Percentiles rank a stretch among this genome's conserved stretches.
phyloP scores from a whole-genome alignment of 257 asterid species.

The Lavandula angustifolia region DNA sequence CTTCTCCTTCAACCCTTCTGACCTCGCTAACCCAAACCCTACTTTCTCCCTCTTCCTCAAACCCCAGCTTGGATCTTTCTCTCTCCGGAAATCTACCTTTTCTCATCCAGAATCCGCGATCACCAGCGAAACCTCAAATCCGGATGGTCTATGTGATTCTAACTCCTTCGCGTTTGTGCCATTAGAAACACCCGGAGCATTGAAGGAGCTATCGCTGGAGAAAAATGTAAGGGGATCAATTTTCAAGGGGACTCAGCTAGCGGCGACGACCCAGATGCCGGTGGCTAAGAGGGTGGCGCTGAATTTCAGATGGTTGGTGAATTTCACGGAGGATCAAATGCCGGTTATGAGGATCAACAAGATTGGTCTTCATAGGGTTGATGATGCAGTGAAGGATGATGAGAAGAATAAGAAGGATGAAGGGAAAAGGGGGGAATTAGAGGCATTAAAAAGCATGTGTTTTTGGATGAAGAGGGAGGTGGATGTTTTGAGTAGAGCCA shows the following conservation, averaged over 20 bases:
- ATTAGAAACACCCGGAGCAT: slow-evolving; percentile 48
- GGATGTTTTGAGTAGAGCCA: slow-evolving; percentile 57
- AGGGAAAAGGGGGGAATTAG: slow-evolving; percentile 41
- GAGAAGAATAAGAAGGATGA: slow-evolving; percentile 35
- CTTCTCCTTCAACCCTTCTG: slow-evolving; percentile 66
- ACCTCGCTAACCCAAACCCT: slow-evolving; percentile 53
- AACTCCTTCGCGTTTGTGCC: slow-evolving; percentile 66
- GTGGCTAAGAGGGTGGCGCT: slow-evolving; percentile 47
- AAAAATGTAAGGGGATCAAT: slow-evolving; percentile 42
- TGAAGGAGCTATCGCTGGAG: slow-evolving; percentile 47
- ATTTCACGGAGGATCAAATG: slow-evolving; percentile 62
- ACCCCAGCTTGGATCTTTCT: slow-evolving; percentile 77
- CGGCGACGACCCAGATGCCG: slow-evolving; percentile 65
- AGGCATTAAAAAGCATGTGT: slow-evolving; percentile 61
- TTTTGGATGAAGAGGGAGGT: slow-evolving; percentile 79
- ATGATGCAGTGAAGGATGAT: slow-evolving; percentile 41
- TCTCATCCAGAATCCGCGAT: slow-evolving; percentile 36
- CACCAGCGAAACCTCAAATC: slow-evolving; percentile 30
- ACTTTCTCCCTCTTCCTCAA: slow-evolving; percentile 67
- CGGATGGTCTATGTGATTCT: slow-evolving; percentile 31
- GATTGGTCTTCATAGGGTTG: slow-evolving; percentile 61
- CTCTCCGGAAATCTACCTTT: slow-evolving; percentile 60
- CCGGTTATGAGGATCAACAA: slow-evolving; percentile 68
- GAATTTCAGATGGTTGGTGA: slow-evolving; percentile 70
- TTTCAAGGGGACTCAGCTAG: slow-evolving; percentile 55